A percentile compares a stretch with the other conserved stretches of the same genome.
Evolutionary conservation across 2,329 filamentous ascomycete species (phyloP).

Genomic region (Metarhizium sp.): DNA sequence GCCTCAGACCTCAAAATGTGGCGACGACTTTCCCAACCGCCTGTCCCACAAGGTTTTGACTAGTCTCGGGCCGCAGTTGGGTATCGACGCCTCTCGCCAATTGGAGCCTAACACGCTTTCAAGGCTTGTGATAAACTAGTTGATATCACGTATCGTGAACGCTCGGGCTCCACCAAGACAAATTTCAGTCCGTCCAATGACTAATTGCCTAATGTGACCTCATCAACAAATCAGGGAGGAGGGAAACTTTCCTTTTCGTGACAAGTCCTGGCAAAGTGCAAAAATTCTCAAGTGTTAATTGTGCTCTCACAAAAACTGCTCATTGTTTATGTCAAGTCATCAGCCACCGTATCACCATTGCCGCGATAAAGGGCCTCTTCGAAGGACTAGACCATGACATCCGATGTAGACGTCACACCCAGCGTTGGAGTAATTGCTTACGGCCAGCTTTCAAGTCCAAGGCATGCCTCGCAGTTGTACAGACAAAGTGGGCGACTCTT

Average conservation of each 20-base stretch:
- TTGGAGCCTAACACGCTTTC: conserved; percentile 24
- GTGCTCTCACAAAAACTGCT: not conserved
- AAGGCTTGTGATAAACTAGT: not conserved
- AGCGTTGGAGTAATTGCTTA: not conserved
- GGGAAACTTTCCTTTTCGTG: not conserved
- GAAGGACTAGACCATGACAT: not conserved
- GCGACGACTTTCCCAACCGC: not conserved
- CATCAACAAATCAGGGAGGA: not conserved
- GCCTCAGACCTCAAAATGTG: not conserved
- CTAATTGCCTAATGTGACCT: not conserved
- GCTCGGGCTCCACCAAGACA: not conserved
- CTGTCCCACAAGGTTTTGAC: conserved; percentile 3
- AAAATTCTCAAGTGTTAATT: not conserved
- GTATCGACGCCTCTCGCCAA: conserved; percentile 29
- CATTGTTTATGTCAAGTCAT: not conserved
- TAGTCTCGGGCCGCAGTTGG: conserved; percentile 20
- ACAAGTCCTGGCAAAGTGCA: not conserved
- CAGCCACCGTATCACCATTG: not conserved
- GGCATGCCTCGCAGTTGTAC: not conserved
- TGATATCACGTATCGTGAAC: not conserved
- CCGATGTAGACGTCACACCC: not conserved
- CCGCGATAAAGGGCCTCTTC: not conserved
- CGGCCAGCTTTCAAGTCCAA: not conserved
- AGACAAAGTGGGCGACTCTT: not conserved
- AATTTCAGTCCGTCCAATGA: not conserved